Conservation (phyloP, 2,329 filamentous ascomycete genomes). For the Fusarium sp. region DNA sequence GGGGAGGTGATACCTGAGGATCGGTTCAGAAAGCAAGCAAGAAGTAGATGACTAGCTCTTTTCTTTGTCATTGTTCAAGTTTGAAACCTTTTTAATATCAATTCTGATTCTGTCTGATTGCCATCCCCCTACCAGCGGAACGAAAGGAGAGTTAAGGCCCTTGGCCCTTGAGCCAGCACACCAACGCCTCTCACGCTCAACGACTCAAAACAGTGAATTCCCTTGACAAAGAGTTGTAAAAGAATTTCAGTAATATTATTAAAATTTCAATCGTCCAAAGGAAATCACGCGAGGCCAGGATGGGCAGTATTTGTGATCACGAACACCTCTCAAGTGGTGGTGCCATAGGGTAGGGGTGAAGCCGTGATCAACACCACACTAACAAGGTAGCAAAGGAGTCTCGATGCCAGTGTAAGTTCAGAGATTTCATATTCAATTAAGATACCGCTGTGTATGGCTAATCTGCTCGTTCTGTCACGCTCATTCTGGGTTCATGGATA, state of each 20-base stretch:
- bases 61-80: not conserved
- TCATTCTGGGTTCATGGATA: not conserved
- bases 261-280: not conserved
- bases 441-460: not conserved
- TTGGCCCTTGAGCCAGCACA: too few relatives aligned
- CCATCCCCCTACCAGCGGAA: too few relatives aligned
- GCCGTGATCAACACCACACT: not conserved
- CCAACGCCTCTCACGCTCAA: not conserved
- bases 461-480: not conserved
- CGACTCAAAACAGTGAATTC: too few relatives aligned
- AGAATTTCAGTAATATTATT: not conserved
- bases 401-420: not conserved
- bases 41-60: not conserved
- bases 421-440: not conserved
- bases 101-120: too few relatives aligned
- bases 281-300: not conserved
- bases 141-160: too few relatives aligned
- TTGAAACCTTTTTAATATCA: not conserved
- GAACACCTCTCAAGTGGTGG: not conserved
- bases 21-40: not conserved
- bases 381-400: not conserved
- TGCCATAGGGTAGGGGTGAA: not conserved
- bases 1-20: not conserved
- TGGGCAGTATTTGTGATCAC: not conserved
- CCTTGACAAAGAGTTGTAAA: too few relatives aligned